phyloP scores from a whole-genome alignment of 1,284 basidiomycete genomes.

The Phellinidium pouzarii region DNA sequence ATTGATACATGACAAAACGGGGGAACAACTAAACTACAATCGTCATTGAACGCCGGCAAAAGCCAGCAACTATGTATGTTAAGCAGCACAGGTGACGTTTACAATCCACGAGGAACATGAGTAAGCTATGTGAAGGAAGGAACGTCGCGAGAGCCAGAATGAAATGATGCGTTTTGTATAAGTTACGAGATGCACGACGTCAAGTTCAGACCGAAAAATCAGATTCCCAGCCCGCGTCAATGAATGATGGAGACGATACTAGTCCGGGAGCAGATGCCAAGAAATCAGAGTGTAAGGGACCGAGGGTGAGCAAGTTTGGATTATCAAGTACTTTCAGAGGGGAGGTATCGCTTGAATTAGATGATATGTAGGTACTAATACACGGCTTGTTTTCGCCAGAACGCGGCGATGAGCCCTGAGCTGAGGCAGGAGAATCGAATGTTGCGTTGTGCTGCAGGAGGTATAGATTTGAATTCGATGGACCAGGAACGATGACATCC shows the following conservation, averaged over 20 bases:
- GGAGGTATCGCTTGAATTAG: neutral
- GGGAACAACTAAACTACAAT: neutral
- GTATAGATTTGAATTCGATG: conserved; percentile 16
- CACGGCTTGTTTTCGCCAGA: neutral
- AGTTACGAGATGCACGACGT: conserved; percentile 10
- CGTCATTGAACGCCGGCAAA: neutral
- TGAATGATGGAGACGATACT: conserved; percentile 9
- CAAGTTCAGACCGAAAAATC: conserved; percentile 8
- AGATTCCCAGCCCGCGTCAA: conserved; percentile 15
- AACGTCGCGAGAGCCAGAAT: neutral
- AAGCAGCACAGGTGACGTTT: neutral
- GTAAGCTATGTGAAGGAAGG: neutral
- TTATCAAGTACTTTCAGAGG: neutral
- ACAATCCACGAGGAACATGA: conserved; percentile 7
- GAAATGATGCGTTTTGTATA: conserved; percentile 8
- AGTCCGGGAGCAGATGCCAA: conserved; percentile 5
- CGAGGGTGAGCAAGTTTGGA: conserved; percentile 12
- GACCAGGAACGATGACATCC: conserved; percentile 1
- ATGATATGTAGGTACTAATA: neutral
- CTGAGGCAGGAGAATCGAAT: conserved; percentile 8
- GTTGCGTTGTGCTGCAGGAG: conserved; percentile 11
- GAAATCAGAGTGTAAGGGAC: conserved; percentile 16
- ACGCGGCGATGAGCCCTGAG: neutral
- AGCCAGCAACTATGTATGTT: neutral
- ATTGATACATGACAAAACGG: neutral